These are phyloP conservation scores for Apiospora rasikravindrae DNA, from an alignment of 2,329 filamentous ascomycete genomes.

Conservation along the genomic window DNA sequence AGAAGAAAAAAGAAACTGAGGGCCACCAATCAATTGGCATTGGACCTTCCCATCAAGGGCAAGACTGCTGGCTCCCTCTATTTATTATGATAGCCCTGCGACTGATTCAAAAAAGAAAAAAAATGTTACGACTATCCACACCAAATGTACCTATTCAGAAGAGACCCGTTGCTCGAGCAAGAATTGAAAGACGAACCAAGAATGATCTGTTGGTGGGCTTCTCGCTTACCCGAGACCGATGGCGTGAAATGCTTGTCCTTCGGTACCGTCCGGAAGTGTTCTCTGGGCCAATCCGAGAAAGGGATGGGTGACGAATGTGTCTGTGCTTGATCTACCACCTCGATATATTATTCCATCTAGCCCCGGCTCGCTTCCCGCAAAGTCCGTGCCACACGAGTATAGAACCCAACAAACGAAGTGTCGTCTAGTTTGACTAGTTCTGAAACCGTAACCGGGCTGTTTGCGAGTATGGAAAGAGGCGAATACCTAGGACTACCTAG, in stretches of 20 bases:
- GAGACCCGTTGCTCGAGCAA: not conserved
- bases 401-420: too few relatives aligned
- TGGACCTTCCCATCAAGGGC: not conserved
- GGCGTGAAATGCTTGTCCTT: not conserved
- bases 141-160: not conserved
- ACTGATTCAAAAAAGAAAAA: not conserved
- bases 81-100: not conserved
- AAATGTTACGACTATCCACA: not conserved
- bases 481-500: too few relatives aligned
- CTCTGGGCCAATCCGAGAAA: not conserved
- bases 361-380: too few relatives aligned
- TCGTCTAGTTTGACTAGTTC: too few relatives aligned
- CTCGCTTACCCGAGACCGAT: not conserved
- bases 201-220: not conserved
- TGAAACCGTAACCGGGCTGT: too few relatives aligned
- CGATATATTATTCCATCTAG: too few relatives aligned
- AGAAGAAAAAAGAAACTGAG: not conserved
- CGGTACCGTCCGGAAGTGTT: not conserved
- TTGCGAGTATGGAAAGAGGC: too few relatives aligned
- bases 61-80: not conserved
- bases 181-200: not conserved
- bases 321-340: not conserved
- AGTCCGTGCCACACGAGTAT: too few relatives aligned
- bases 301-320: not conserved
- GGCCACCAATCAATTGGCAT: constrained; percentile 3